These are phyloP conservation scores for Pleurotus pulmonarius DNA, from an alignment of 768 basidiomycete species.

Conservation along the genomic window DNA sequence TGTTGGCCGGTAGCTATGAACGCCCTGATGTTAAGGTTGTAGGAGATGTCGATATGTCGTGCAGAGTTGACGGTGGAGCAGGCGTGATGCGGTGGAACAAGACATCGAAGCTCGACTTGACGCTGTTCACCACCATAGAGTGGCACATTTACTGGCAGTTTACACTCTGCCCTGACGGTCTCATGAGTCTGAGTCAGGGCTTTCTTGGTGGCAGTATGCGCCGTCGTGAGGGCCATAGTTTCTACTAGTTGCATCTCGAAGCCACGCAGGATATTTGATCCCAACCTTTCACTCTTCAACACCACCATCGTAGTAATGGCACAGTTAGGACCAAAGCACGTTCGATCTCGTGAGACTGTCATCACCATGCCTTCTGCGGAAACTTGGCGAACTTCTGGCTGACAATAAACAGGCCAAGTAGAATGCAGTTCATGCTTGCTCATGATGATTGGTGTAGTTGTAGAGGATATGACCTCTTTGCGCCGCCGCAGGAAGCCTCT, in stretches of 20 bases:
- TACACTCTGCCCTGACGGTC: constrained; percentile 61
- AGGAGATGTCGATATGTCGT: constrained; percentile 82
- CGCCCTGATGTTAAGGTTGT: constrained; percentile 73
- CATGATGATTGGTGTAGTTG: constrained; percentile 70
- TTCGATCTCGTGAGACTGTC: constrained; percentile 68
- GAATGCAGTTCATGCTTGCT: constrained; percentile 94
- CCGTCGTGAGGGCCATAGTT: constrained; percentile 68
- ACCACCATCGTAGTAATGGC: constrained; percentile 68
- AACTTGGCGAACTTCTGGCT: constrained; percentile 67
- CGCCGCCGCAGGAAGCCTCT: constrained; percentile 83
- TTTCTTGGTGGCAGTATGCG: constrained; percentile 52
- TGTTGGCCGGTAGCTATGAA: constrained; percentile 66
- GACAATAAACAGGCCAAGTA: constrained; percentile 88
- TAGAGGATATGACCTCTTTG: constrained; percentile 65
- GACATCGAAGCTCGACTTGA: constrained; percentile 68
- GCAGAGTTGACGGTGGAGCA: constrained; percentile 81
- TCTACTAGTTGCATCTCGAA: constrained; percentile 83
- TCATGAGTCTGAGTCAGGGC: constrained; percentile 53
- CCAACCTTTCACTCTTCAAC: constrained; percentile 65
- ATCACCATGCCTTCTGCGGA: constrained; percentile 69
- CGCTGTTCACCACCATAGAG: constrained; percentile 71
- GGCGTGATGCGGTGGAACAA: constrained; percentile 69
- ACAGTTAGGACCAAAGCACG: constrained; percentile 87
- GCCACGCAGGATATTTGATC: constrained; percentile 72
- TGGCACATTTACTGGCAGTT: constrained; percentile 67